Evolutionary conservation across 2,329 filamentous ascomycete genomes (phyloP).

Genomic region (Neopestalotiopsis clavispora): DNA sequence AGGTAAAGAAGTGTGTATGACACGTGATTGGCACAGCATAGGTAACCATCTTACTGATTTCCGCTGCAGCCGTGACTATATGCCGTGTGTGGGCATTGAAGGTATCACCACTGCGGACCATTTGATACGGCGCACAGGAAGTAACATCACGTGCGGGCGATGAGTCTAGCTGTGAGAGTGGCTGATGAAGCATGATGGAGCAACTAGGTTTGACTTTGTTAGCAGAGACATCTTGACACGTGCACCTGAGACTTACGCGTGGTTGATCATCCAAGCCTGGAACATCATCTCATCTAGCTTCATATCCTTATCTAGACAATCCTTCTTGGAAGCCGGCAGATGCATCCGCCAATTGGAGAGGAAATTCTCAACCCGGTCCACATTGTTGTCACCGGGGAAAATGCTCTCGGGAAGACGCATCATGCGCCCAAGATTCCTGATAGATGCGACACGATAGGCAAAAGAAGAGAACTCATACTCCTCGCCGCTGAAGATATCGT

Average conservation of each 20-base stretch:
- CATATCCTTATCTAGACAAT: slow-evolving; percentile 71
- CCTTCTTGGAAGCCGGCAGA: slow-evolving; percentile 73
- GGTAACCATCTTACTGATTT: slow-evolving; percentile 76
- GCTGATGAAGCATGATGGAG: slow-evolving; percentile 79
- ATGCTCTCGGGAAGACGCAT: slow-evolving; percentile 61
- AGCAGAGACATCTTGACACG: background rate
- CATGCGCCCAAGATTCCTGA: slow-evolving; percentile 78
- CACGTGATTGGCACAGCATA: slow-evolving; percentile 73
- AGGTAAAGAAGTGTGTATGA: slow-evolving; percentile 86
- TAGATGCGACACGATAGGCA: slow-evolving; percentile 81
- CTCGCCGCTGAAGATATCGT: slow-evolving; percentile 73
- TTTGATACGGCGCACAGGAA: slow-evolving; percentile 67
- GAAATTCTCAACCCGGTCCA: slow-evolving; percentile 56
- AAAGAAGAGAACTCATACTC: slow-evolving; percentile 80
- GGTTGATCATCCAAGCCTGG: slow-evolving; percentile 81
- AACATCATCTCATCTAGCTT: slow-evolving; percentile 89
- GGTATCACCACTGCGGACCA: slow-evolving; percentile 51
- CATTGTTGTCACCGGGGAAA: slow-evolving; percentile 58
- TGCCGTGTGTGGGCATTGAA: slow-evolving; percentile 78
- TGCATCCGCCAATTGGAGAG: slow-evolving; percentile 80
- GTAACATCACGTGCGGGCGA: slow-evolving; percentile 63
- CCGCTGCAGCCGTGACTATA: slow-evolving; percentile 78
- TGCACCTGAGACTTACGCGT: slow-evolving; percentile 48
- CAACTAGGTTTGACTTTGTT: slow-evolving; percentile 41
- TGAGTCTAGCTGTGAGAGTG: slow-evolving; percentile 75